Percentiles rank a stretch among this genome's conserved stretches.
phyloP scores from a whole-genome alignment of 2,329 filamentous ascomycete species.

The Xylariales sp. region DNA sequence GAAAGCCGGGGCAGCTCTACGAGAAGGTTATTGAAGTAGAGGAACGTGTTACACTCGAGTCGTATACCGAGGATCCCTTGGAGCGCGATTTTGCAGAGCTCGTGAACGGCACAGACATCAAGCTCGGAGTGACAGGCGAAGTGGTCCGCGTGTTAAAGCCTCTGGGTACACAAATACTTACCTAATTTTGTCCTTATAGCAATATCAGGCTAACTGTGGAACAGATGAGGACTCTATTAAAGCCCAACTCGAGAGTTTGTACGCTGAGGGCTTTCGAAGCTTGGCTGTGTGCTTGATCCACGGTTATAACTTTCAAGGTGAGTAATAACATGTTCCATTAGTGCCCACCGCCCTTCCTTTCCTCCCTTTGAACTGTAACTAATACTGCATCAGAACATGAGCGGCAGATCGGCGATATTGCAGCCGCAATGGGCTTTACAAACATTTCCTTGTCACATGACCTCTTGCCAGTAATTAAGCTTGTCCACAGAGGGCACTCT shows the following conservation, averaged over 20 bases:
- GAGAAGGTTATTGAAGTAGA: conserved; percentile 15
- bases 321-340: no score
- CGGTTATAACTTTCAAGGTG: conserved; percentile 12
- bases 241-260: not conserved
- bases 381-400: no score
- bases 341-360: no score
- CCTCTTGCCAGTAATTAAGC: conserved; percentile 72
- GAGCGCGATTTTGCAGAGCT: not conserved
- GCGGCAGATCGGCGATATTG: conserved; percentile 8
- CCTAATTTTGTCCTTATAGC: no score
- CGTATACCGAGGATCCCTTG: conserved; percentile 10
- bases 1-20: conserved; percentile 14
- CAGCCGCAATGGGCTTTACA: conserved; percentile 57
- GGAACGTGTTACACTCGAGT: conserved; percentile 17
- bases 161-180: not conserved
- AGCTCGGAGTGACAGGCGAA: conserved; percentile 4
- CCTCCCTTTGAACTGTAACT: no score
- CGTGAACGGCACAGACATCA: not conserved
- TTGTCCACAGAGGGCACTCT: conserved; percentile 65
- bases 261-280: not conserved
- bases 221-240: no score
- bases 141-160: not conserved
- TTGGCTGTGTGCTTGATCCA: conserved; percentile 10
- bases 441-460: conserved; percentile 65
- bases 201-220: no score